Evolutionary conservation across 495 filamentous ascomycete genomes (phyloP), one percentile per base, ranked within the genome.

Genomic region (Tuber brumale): DNA sequence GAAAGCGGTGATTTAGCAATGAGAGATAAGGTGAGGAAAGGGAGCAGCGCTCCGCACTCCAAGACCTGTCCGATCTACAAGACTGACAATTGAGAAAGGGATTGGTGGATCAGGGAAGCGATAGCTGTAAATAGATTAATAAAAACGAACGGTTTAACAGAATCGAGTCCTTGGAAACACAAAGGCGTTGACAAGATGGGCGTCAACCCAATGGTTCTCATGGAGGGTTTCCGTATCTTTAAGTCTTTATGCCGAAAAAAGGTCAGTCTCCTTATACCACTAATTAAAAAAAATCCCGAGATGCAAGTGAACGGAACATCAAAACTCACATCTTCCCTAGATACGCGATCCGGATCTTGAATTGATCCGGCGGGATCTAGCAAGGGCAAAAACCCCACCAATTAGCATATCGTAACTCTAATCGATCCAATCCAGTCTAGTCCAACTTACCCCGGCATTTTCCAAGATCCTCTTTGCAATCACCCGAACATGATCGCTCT

Each of bases 161-260:
- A 21, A n/a, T 41, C n/a, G 10, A 31, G 84, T 87, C 87, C 76
- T 84, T 83, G 82, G 80, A 79, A 92, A 91, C 72, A 97, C 90
- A 74, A 95, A 83, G 10, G 92, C 94, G 82, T 95, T 97, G 73
- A 97, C 84, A 37, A 95, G 86, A 83, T 94, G 87, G 35, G 90
- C 92, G 74, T 88, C 86, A 79, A 89, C 87, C 92, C 93, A 97
- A 41, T 92, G 92, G 79, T 94, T 92, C 43, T 85, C 87, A 27
- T 84, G 81, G 23, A 97, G 82, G 0, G 91, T 85, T 39, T 87
- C 80, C 45, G 86, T 86, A 78, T 95, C 93, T 75, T 90, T 89
- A 23, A 97, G 86, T 41, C 77, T 79, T 27, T 16, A 61, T 7
- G 14, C 14, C n/a, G 27, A 18, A 31, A 27, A 14, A 18, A 66